Evolutionary conservation across 805 yeast genomes (phyloP), one percentile per base, ranked within the genome.

Genomic region (Schwanniomyces yamadae): DNA sequence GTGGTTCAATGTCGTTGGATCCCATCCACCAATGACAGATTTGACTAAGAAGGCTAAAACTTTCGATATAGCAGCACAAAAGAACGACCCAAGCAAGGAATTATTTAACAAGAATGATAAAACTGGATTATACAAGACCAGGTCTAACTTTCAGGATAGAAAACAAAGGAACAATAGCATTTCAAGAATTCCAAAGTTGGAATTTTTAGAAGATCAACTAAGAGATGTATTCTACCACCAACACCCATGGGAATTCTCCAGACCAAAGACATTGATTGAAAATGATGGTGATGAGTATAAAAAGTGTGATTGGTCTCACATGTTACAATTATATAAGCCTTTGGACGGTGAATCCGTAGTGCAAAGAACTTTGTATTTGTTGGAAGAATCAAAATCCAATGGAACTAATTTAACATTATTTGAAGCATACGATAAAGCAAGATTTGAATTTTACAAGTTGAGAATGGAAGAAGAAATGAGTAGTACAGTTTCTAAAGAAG

Each of bases 171-270:
- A 66, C 46, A 57, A 56, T 38, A 33, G 45, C 20, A 53, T 82
- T 11, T 69, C 71, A 48, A 63, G 69, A 45, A 71, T 83, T 8
- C 76, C 77, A 27, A 71, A 73, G 44, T 63, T 85, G 52, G 59
- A 58, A 38, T 82, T 74, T 47, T 58, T 78, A 36, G 93, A 91
- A 60, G 99, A 93, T 61, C 79, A 82, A 49, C 63, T 93, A 48
- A 78, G 99, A 66, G 71, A 76, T 31, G 69, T 84, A 16, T 93
- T 93, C 54, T 91, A 82, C 61, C 79, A 80, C 40, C 96, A 90
- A 57, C 99, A 93, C 62, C 99, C 99, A 5, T 93, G 99, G 99
- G 99, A 93, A 63, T 69, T 90, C 36, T 87, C 98, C 1, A 77
- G 95, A 48, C 96, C 98, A 10, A 86, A 85, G 56, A 72, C 78